phyloP scores from a whole-genome alignment of 768 basidiomycete species.

The Solioccasus polychromus region DNA sequence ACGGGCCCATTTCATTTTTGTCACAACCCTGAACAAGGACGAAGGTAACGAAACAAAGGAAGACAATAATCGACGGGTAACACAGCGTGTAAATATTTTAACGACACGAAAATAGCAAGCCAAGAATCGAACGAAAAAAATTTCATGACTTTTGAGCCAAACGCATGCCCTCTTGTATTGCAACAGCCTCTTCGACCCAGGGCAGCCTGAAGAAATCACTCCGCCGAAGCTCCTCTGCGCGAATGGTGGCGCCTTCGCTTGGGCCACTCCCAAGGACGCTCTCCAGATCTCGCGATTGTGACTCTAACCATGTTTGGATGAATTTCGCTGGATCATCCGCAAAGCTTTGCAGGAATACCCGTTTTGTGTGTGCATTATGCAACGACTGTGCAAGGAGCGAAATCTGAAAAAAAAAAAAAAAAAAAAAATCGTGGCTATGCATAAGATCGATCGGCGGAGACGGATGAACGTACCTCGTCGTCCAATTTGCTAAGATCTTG shows the following conservation, averaged over 20 bases:
- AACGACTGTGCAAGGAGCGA: constrained; percentile 81
- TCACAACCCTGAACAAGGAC: not conserved
- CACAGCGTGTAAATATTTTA: constrained; percentile 1
- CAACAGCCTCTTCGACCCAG: constrained; percentile 89
- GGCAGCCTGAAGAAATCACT: constrained; percentile 91
- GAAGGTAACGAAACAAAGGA: not conserved
- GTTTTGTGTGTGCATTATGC: constrained; percentile 83
- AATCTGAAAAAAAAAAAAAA: constrained; percentile 46
- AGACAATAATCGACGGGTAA: constrained; percentile 2
- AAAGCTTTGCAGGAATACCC: constrained; percentile 82
- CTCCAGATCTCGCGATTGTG: constrained; percentile 89
- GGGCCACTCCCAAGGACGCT: constrained; percentile 86
- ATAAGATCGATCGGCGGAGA: constrained; percentile 17
- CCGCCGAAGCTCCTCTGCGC: constrained; percentile 84
- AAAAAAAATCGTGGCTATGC: constrained; percentile 8
- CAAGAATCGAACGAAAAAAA: not conserved
- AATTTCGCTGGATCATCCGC: constrained; percentile 75
- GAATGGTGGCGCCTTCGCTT: constrained; percentile 70
- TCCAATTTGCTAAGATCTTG: constrained; percentile 72
- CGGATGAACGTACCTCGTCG: constrained; percentile 64
- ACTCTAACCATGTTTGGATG: constrained; percentile 88
- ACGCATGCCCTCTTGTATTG: constrained; percentile 78
- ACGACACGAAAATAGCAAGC: not conserved
- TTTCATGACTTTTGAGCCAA: constrained; percentile 50
- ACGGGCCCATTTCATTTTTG: not conserved